phyloP scores from a whole-genome alignment of 176 grass and related monocot genomes.

The Ensete glaucum region DNA sequence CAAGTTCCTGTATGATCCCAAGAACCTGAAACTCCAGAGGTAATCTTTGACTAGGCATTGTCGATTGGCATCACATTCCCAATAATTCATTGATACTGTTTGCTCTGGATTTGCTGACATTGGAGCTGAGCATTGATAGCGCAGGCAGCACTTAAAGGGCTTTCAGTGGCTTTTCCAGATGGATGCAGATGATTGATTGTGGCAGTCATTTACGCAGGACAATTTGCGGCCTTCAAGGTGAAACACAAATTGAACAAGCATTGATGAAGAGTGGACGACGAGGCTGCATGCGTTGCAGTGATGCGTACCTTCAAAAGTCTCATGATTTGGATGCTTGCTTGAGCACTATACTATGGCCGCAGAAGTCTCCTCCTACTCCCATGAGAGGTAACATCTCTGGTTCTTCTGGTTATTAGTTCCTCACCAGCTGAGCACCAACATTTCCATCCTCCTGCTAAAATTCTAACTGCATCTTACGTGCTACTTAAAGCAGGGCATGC shows the following conservation, averaged over 20 bases:
- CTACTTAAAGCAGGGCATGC: too few species aligned
- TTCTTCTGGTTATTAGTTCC: too few species aligned
- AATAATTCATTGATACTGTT: constrained; percentile 5
- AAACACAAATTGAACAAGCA: not conserved
- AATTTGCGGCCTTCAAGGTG: not conserved
- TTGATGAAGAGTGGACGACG: not conserved
- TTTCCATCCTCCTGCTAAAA: too few species aligned
- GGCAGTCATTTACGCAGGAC: not conserved
- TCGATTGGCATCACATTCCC: not conserved
- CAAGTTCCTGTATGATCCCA: constrained; percentile 1
- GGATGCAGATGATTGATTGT: not conserved
- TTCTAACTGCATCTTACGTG: too few species aligned
- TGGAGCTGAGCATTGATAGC: not conserved
- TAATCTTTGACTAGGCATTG: not conserved
- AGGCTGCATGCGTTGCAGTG: not conserved
- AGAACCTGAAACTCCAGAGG: not conserved
- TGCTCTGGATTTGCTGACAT: not conserved
- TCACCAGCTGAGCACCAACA: too few species aligned
- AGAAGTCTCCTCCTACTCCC: not conserved
- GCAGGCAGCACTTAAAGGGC: not conserved
- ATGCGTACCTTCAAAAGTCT: not conserved
- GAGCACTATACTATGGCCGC: not conserved
- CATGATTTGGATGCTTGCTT: not conserved
- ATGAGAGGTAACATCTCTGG: not conserved
- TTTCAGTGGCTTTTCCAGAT: not conserved